A percentile compares a stretch with the other conserved stretches of the same genome.
phyloP scores from a whole-genome alignment of 2,329 filamentous ascomycete genomes.

The Diaporthe velutina region DNA sequence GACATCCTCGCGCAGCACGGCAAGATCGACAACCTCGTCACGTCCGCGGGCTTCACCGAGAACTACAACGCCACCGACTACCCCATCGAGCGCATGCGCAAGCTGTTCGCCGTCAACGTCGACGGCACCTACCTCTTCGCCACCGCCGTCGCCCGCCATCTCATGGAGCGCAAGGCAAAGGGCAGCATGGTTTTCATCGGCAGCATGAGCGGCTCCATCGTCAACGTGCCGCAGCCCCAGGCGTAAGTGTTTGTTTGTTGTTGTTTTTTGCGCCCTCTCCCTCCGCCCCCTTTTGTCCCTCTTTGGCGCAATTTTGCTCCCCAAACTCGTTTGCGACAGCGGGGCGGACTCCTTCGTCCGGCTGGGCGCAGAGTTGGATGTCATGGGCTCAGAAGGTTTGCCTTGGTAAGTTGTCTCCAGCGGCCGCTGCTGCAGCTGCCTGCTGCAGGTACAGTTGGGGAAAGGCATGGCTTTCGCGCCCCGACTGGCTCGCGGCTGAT shows the following conservation, averaged over 20 bases:
- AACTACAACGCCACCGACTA: conserved; percentile 95
- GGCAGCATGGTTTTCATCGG: conserved; percentile 96
- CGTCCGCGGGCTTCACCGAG: conserved; percentile 96
- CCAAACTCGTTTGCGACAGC: not conserved
- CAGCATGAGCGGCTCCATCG: conserved; percentile 93
- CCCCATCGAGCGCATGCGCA: conserved; percentile 89
- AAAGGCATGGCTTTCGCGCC: not conserved
- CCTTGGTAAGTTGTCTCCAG: not conserved
- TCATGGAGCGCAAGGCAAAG: conserved; percentile 83
- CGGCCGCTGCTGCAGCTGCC: not conserved
- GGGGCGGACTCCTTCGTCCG: not conserved
- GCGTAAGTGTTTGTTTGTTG: conserved; percentile 60
- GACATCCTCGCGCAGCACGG: conserved; percentile 80
- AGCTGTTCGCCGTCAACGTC: conserved; percentile 95
- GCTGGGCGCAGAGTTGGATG: not conserved
- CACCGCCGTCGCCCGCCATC: conserved; percentile 84
- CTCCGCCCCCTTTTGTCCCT: not conserved
- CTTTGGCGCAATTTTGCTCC: not conserved
- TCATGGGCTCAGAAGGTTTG: not conserved
- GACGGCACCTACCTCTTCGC: conserved; percentile 93
- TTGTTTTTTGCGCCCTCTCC: not conserved
- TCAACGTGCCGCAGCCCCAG: conserved; percentile 96
- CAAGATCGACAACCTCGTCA: conserved; percentile 92
- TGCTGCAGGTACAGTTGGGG: conserved; percentile 17
- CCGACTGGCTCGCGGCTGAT: conserved; percentile 16